These are phyloP conservation scores for Rubus parviflorus DNA, from an alignment of 306 rosid genomes.

Conservation along the genomic window DNA sequence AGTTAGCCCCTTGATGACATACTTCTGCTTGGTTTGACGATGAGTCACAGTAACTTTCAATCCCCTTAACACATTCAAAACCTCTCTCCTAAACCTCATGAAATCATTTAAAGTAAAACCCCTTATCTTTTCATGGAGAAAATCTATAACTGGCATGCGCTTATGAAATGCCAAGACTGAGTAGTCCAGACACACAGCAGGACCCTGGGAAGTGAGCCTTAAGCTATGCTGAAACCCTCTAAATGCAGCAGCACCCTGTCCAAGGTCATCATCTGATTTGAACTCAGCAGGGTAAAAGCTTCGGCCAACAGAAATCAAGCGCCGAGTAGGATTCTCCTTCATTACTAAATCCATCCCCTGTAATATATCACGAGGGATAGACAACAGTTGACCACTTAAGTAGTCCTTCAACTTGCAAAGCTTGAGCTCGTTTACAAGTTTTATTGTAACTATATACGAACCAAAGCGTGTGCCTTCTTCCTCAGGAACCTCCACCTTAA, in stretches of 20 bases:
- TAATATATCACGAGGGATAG: constrained; percentile 66
- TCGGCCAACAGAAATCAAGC: constrained; percentile 54
- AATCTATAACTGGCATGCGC: constrained; percentile 53
- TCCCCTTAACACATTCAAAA: constrained; percentile 42
- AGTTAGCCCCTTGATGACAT: constrained; percentile 42
- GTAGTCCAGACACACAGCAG: constrained; percentile 64
- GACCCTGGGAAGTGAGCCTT: constrained; percentile 63
- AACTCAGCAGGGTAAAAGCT: constrained; percentile 48
- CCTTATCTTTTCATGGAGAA: constrained; percentile 39
- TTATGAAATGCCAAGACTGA: constrained; percentile 69
- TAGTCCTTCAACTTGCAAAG: constrained; percentile 55
- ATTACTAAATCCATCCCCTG: constrained; percentile 76
- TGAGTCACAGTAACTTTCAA: constrained; percentile 67
- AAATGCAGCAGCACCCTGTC: constrained; percentile 43
- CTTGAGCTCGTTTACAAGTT: constrained; percentile 46
- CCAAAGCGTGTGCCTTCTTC: constrained; percentile 52
- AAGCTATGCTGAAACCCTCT: constrained; percentile 62
- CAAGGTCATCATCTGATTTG: constrained; percentile 44
- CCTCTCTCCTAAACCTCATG: constrained; percentile 28
- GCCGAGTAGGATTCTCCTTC: constrained; percentile 65
- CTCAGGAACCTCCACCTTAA: constrained; percentile 43
- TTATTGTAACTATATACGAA: constrained; percentile 43
- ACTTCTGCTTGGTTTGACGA: constrained; percentile 57
- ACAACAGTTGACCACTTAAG: constrained; percentile 33
- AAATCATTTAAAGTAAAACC: constrained; percentile 41